phyloP scores from a whole-genome alignment of 805 yeast genomes.

The Saccharomycopsis selenospora region DNA sequence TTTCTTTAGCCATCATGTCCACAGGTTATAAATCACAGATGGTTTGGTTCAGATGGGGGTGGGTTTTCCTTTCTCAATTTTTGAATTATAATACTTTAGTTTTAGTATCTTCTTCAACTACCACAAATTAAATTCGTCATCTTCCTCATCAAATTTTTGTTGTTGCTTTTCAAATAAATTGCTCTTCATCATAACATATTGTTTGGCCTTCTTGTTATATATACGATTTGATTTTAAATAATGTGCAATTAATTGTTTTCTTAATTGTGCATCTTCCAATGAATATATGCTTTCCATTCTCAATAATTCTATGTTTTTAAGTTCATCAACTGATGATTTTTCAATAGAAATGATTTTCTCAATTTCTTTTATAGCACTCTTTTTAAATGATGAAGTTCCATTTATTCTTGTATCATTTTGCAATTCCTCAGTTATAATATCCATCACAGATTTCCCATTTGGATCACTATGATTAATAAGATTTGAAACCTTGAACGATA shows the following conservation, averaged over 20 bases:
- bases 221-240: background rate
- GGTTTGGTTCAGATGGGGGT: constrained; percentile 91
- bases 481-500: constrained; percentile 6
- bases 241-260: background rate
- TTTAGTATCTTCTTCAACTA: constrained; percentile 7
- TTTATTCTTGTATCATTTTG: background rate
- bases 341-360: background rate
- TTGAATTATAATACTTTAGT: constrained; percentile 48
- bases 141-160: constrained; percentile 27
- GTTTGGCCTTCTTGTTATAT: background rate
- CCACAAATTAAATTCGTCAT: constrained; percentile 28
- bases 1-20: constrained; percentile 63
- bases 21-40: constrained; percentile 81
- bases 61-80: constrained; percentile 74
- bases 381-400: background rate
- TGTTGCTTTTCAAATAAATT: constrained; percentile 17
- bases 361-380: background rate
- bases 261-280: background rate
- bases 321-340: background rate
- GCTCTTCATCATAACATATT: background rate
- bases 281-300: background rate
- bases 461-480: background rate
- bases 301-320: background rate
- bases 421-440: background rate
- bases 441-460: background rate